These are phyloP conservation scores for Venturia asperata DNA, from an alignment of 2,329 filamentous ascomycete genomes.

Conservation along the genomic window DNA sequence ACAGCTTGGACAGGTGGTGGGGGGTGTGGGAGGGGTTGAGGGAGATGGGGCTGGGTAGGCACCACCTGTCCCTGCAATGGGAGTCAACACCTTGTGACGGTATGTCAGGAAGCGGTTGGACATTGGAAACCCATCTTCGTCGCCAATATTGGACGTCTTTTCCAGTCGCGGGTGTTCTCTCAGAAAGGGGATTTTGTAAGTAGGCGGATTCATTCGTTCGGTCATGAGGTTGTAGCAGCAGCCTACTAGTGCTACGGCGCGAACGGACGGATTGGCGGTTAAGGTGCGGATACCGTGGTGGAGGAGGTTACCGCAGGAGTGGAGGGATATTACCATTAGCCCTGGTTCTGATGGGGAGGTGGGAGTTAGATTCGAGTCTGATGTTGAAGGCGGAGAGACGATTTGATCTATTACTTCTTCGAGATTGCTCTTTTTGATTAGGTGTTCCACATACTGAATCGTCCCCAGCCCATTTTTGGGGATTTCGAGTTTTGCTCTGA, in stretches of 20 bases:
- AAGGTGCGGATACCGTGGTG: conserved; percentile 89
- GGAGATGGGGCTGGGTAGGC: conserved; percentile 24
- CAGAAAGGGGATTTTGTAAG: conserved; percentile 73
- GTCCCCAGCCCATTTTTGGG: conserved; percentile 57
- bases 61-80: conserved; percentile 37
- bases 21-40: too few relatives aligned
- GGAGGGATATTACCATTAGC: conserved; percentile 87
- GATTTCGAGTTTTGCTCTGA: conserved; percentile 29
- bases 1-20: too few relatives aligned
- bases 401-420: conserved; percentile 59
- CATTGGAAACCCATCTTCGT: conserved; percentile 93
- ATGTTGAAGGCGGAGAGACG: not conserved
- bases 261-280: conserved; percentile 72
- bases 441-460: conserved; percentile 71
- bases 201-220: conserved; percentile 77
- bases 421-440: conserved; percentile 66
- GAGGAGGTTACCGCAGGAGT: conserved; percentile 95
- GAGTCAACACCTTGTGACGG: conserved; percentile 18
- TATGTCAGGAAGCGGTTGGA: conserved; percentile 58
- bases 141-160: conserved; percentile 62
- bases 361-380: conserved; percentile 8
- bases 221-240: conserved; percentile 98
- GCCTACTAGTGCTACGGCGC: conserved; percentile 89
- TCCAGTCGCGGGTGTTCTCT: conserved; percentile 64
- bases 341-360: conserved; percentile 28